Conservation (phyloP, 2,329 filamentous ascomycete genomes). For the Phaeosphaeriaceae sp. region DNA sequence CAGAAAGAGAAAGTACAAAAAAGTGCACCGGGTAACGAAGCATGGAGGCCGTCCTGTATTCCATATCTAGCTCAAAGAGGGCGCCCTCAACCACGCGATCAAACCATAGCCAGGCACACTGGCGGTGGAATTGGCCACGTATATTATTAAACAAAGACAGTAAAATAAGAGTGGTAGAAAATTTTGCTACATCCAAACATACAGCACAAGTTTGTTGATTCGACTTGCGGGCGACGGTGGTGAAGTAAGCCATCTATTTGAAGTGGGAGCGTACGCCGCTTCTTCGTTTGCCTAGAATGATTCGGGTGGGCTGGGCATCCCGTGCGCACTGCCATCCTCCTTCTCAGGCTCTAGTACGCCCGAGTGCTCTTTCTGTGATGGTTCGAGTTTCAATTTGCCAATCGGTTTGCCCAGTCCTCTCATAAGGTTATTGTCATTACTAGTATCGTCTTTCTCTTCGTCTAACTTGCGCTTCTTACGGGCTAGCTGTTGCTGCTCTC, state of each 20-base stretch:
- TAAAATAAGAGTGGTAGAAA: background rate
- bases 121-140: constrained; percentile 1
- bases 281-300: constrained; percentile 54
- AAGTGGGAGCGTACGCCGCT: background rate
- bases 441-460: constrained; percentile 50
- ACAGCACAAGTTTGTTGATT: background rate
- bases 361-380: constrained; percentile 64
- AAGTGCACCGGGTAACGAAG: too few species aligned
- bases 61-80: background rate
- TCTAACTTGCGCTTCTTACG: constrained; percentile 83
- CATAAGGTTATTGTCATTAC: constrained; percentile 32
- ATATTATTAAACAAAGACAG: constrained; percentile 19
- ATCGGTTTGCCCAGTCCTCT: constrained; percentile 62
- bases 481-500: constrained; percentile 81
- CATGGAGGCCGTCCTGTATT: background rate
- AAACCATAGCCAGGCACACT: constrained; percentile 7
- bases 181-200: background rate
- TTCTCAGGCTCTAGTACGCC: constrained; percentile 68
- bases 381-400: constrained; percentile 56
- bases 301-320: constrained; percentile 84
- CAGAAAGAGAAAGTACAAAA: too few species aligned
- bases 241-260: background rate
- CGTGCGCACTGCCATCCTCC: constrained; percentile 69
- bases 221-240: background rate
- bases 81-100: background rate